Percentiles rank a stretch among this genome's conserved stretches.
These are phyloP conservation scores for Pseudocercospora macadamiae DNA, from an alignment of 2,329 filamentous ascomycete genomes.

Conservation along the genomic window DNA sequence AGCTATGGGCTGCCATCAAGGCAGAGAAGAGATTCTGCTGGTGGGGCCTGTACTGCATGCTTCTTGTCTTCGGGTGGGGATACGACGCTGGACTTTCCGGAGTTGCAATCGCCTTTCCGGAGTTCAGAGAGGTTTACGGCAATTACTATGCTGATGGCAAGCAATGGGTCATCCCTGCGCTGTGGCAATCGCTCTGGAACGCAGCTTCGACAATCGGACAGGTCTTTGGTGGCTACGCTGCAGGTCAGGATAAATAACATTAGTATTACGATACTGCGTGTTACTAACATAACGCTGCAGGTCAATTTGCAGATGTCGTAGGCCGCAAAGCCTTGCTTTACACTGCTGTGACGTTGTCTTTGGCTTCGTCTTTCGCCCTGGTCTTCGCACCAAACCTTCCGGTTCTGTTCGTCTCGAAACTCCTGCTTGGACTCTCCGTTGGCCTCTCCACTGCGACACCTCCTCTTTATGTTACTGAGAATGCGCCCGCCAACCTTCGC, in stretches of 20 bases:
- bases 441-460: conserved; percentile 32
- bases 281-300: too few relatives aligned
- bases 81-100: conserved; percentile 43
- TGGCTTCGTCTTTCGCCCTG: conserved; percentile 31
- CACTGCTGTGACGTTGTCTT: conserved; percentile 22
- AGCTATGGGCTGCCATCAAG: conserved; percentile 33
- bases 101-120: conserved; percentile 42
- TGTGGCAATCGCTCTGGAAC: conserved; percentile 46
- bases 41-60: conserved; percentile 31
- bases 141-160: conserved; percentile 37
- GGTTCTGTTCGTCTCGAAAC: conserved; percentile 33
- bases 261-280: too few relatives aligned
- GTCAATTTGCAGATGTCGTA: conserved; percentile 31
- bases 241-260: too few relatives aligned
- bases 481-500: conserved; percentile 30
- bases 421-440: conserved; percentile 30
- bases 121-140: conserved; percentile 41
- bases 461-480: conserved; percentile 34
- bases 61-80: conserved; percentile 42
- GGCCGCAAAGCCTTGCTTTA: conserved; percentile 30
- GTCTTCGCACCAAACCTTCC: conserved; percentile 37
- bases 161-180: conserved; percentile 40
- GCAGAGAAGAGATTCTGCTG: conserved; percentile 30
- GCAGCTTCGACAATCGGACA: conserved; percentile 42
- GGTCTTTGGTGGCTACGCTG: conserved; percentile 31